Evolutionary conservation across 768 basidiomycete species (phyloP).

Genomic region (Lactarius pseudohatsudake): DNA sequence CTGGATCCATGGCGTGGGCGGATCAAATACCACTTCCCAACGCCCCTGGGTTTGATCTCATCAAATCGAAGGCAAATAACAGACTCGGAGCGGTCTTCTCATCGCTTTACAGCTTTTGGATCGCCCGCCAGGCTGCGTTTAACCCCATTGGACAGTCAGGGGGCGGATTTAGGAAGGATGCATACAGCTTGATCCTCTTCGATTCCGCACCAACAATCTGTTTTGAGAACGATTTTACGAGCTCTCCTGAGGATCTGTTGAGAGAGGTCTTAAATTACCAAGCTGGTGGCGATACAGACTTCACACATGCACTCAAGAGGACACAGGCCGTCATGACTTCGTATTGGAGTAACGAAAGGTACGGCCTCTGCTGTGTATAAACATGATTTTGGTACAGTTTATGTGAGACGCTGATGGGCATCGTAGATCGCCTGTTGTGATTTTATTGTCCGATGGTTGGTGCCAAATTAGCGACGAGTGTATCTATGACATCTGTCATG

Average conservation of each 20-base stretch:
- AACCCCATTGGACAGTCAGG: conserved; percentile 44
- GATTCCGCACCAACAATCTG: conserved; percentile 31
- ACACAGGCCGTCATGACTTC: conserved; percentile 43
- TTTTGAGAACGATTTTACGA: conserved; percentile 46
- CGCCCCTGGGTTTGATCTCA: too few relatives aligned
- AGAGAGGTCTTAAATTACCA: conserved; percentile 37
- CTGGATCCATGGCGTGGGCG: too few relatives aligned
- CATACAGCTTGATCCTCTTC: conserved; percentile 57
- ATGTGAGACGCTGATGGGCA: conserved; percentile 16
- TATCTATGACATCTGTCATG: conserved; percentile 43
- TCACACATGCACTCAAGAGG: conserved; percentile 39
- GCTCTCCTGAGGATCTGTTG: conserved; percentile 46
- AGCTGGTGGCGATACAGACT: conserved; percentile 45
- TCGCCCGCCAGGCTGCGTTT: too few relatives aligned
- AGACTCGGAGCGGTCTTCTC: conserved; percentile 31
- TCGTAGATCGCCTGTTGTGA: conserved; percentile 47
- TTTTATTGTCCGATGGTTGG: conserved; percentile 59
- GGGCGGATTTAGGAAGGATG: conserved; percentile 42
- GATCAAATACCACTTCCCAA: too few relatives aligned
- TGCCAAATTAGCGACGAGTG: conserved; percentile 39
- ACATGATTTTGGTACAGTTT: not conserved
- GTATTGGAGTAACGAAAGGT: conserved; percentile 54
- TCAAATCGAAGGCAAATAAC: too few relatives aligned
- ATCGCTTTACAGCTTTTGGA: conserved; percentile 40
- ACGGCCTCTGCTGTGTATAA: not conserved